Conservation (phyloP, 495 filamentous ascomycete genomes). For the Melanomma pulvis-pyrius region DNA sequence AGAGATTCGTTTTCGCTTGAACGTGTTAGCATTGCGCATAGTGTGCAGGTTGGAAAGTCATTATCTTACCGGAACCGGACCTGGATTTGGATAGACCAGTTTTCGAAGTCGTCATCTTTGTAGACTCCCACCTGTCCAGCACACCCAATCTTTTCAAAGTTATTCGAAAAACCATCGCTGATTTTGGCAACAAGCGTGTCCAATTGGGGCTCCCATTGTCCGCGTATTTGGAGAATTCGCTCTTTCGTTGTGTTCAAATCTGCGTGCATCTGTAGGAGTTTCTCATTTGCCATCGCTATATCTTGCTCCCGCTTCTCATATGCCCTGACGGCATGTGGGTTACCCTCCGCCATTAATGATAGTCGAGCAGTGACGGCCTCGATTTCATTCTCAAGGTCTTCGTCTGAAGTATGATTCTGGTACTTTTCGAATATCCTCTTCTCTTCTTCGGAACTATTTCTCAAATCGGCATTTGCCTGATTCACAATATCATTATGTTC, state of each 20-base stretch:
- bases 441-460: conserved; percentile 43
- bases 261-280: conserved; percentile 50
- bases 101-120: conserved; percentile 83
- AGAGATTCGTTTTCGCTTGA: conserved; percentile 77
- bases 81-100: conserved; percentile 90
- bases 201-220: conserved; percentile 79
- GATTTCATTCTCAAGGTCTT: conserved; percentile 74
- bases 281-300: conserved; percentile 58
- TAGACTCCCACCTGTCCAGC: conserved; percentile 86
- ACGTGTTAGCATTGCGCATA: not conserved
- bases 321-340: conserved; percentile 73
- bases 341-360: conserved; percentile 77
- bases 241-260: conserved; percentile 56
- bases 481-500: conserved; percentile 37
- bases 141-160: conserved; percentile 90
- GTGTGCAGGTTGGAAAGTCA: not conserved
- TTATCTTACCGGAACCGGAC: conserved; percentile 82
- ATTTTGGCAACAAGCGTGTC: conserved; percentile 78
- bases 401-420: conserved; percentile 50
- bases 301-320: conserved; percentile 69
- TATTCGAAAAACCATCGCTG: conserved; percentile 84
- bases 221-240: conserved; percentile 61
- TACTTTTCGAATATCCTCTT: conserved; percentile 37
- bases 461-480: conserved; percentile 23
- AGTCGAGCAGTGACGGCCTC: conserved; percentile 72